Percentiles rank a stretch among this genome's conserved stretches.
phyloP scores from a whole-genome alignment of 2,329 filamentous ascomycete genomes.

The Aspergillus ochraceoroseus region DNA sequence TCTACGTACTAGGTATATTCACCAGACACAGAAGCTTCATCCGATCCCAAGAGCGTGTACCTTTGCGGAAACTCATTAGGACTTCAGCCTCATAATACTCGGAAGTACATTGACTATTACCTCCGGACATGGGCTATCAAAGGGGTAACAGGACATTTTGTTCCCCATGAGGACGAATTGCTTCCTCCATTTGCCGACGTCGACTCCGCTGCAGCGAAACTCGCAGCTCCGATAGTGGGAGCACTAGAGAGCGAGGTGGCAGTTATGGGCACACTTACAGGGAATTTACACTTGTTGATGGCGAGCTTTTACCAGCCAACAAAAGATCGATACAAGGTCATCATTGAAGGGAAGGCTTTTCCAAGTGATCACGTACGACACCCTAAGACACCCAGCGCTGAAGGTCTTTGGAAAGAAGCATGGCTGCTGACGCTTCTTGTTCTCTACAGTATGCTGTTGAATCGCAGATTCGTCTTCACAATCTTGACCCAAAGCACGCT shows the following conservation, averaged over 20 bases:
- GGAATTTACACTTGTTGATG: conserved; percentile 76
- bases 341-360: conserved; percentile 86
- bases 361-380: conserved; percentile 72
- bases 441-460: conserved; percentile 67
- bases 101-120: conserved; percentile 63
- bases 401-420: background rate
- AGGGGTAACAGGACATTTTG: conserved; percentile 80
- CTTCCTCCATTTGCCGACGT: conserved; percentile 71
- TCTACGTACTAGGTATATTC: no score
- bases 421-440: conserved; percentile 17
- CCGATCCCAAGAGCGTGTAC: conserved; percentile 60
- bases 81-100: conserved; percentile 67
- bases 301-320: conserved; percentile 76
- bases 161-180: conserved; percentile 60
- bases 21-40: conserved; percentile 27
- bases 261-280: conserved; percentile 81
- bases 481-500: conserved; percentile 59
- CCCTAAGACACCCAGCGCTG: no score
- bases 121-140: conserved; percentile 79
- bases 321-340: conserved; percentile 65
- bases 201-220: conserved; percentile 65
- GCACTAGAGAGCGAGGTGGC: conserved; percentile 69
- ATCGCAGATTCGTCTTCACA: conserved; percentile 71
- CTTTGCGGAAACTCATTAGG: conserved; percentile 88
- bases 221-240: conserved; percentile 70